These are phyloP conservation scores for Microcos paniculata DNA, from an alignment of 345 rosid genomes.

Conservation along the genomic window DNA sequence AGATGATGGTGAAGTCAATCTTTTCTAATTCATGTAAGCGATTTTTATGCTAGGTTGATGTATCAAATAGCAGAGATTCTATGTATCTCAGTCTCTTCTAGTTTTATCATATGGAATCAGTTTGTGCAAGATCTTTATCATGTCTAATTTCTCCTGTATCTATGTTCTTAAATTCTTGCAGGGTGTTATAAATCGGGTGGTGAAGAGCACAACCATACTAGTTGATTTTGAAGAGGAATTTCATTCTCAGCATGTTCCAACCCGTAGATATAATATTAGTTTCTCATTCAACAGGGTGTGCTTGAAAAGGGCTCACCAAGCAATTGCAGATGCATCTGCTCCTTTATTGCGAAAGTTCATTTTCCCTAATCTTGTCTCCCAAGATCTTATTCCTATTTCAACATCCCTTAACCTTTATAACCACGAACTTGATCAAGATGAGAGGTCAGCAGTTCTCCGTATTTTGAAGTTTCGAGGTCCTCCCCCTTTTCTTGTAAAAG, in stretches of 20 bases:
- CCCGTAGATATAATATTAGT: slow-evolving; percentile 32
- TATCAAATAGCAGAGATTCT: neutral
- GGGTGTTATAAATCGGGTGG: slow-evolving; percentile 37
- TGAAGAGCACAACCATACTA: slow-evolving; percentile 20
- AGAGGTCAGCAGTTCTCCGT: slow-evolving; percentile 16
- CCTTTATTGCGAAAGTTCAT: slow-evolving; percentile 24
- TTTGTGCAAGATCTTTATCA: neutral
- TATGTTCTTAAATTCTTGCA: slow-evolving; percentile 18
- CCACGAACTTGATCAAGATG: slow-evolving; percentile 10
- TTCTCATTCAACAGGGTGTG: slow-evolving; percentile 48
- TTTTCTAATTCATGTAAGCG: neutral
- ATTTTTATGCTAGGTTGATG: neutral
- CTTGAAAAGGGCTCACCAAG: slow-evolving; percentile 42
- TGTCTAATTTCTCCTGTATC: neutral
- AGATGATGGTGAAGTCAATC: neutral
- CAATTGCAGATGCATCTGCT: slow-evolving; percentile 32
- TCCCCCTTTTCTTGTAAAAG: slow-evolving; percentile 34
- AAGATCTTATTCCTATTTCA: neutral
- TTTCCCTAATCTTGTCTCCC: slow-evolving; percentile 26
- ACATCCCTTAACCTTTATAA: neutral
- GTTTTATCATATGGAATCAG: neutral
- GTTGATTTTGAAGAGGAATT: slow-evolving; percentile 41
- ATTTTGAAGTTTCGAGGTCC: slow-evolving; percentile 26
- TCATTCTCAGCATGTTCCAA: slow-evolving; percentile 27
- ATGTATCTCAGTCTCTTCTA: neutral